phyloP scores from a whole-genome alignment of 176 grass and related monocot genomes.

The Tillandsia leiboldiana region DNA sequence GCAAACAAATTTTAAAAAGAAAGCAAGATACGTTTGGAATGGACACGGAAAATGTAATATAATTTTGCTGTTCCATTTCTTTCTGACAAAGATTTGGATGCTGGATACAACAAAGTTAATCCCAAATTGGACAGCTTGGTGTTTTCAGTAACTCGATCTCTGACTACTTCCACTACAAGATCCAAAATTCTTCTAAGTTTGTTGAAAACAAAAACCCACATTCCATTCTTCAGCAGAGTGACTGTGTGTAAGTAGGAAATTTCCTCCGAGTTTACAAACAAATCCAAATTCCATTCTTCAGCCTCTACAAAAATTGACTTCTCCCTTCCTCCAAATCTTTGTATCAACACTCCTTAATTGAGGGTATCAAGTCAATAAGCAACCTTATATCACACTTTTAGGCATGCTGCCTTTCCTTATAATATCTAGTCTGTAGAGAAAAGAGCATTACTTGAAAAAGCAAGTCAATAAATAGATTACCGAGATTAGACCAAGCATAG shows the following conservation, averaged over 20 bases:
- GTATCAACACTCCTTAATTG: background rate
- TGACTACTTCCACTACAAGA: too few relatives aligned
- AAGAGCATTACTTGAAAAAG: background rate
- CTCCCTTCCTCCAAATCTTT: background rate
- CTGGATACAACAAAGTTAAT: too few relatives aligned
- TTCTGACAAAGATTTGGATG: too few relatives aligned
- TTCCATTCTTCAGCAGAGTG: too few relatives aligned
- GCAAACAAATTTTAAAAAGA: background rate
- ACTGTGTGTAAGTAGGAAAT: too few relatives aligned
- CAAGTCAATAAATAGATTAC: slow-evolving; percentile 31
- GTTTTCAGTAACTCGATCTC: too few relatives aligned
- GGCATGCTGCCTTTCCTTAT: background rate
- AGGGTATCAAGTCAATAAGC: background rate
- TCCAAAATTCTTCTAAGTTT: too few relatives aligned
- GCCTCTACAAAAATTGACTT: background rate
- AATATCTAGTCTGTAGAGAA: background rate
- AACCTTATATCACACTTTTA: background rate
- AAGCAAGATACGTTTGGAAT: background rate
- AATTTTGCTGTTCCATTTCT: too few relatives aligned
- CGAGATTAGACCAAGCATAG: slow-evolving; percentile 97
- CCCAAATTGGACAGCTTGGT: too few relatives aligned
- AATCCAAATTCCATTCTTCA: background rate
- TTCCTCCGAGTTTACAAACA: background rate
- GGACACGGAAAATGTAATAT: too few relatives aligned
- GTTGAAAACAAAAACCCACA: too few relatives aligned